Conservation (phyloP, 257 asterid species). For the Plantago ovata region DNA sequence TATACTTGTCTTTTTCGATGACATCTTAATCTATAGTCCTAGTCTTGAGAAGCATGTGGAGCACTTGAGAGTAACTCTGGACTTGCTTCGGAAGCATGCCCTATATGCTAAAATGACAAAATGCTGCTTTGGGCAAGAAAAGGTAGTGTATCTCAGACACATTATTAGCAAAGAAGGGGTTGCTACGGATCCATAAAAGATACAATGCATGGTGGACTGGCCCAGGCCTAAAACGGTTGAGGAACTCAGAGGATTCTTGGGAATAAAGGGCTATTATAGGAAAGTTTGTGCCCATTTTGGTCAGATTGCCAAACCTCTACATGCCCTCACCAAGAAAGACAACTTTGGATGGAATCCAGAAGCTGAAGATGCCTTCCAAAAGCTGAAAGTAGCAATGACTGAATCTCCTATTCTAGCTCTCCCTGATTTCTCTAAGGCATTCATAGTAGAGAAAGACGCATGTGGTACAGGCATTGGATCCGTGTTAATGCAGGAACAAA, state of each 20-base stretch:
- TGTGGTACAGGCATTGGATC: neutral
- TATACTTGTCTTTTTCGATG: slow-evolving; percentile 7
- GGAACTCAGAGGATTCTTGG: neutral
- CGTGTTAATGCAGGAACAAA: neutral
- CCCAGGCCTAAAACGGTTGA: slow-evolving; percentile 1
- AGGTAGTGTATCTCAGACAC: slow-evolving; percentile 3
- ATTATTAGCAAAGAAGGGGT: neutral
- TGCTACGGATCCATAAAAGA: neutral
- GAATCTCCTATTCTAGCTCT: neutral
- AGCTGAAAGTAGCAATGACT: neutral
- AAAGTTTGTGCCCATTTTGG: neutral
- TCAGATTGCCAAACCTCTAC: neutral
- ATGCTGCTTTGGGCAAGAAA: neutral
- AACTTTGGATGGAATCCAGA: neutral
- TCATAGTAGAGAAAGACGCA: neutral
- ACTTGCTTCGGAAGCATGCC: neutral
- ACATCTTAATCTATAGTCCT: neutral
- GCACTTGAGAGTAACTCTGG: neutral
- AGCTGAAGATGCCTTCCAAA: neutral
- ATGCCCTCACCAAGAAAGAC: neutral
- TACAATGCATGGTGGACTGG: neutral
- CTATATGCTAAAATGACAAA: neutral
- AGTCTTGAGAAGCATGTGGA: neutral
- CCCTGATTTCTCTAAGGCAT: neutral
- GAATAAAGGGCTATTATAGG: neutral